Conservation (phyloP, 75 land plant genomes). For the Isoetes taiwanensis region DNA sequence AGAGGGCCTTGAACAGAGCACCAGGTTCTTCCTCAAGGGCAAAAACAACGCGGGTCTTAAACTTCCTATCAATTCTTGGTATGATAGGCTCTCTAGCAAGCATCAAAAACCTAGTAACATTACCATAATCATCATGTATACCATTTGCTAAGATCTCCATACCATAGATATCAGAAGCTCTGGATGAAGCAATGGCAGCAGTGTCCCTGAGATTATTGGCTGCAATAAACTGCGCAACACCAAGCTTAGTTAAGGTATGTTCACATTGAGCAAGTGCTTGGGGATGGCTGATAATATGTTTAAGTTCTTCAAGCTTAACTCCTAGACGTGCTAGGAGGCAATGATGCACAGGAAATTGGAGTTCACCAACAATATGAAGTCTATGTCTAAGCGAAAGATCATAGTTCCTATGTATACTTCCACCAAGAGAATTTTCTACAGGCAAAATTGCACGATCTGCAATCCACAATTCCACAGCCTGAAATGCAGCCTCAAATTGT, state of each 20-base stretch:
- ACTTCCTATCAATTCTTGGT: too few relatives aligned
- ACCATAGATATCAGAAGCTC: constrained; percentile 19
- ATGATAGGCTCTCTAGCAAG: constrained; percentile 8
- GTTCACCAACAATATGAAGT: constrained; percentile 17
- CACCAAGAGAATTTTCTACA: constrained; percentile 28
- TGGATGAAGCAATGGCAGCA: constrained; percentile 23
- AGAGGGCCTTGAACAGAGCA: constrained; percentile 23
- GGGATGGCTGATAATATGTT: constrained; percentile 25
- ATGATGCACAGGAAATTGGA: constrained; percentile 25
- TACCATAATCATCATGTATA: constrained; percentile 20
- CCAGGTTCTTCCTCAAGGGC: constrained; percentile 16
- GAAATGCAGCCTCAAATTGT: constrained; percentile 18
- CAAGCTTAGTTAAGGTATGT: background rate
- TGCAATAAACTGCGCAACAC: constrained; percentile 9
- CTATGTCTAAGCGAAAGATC: constrained; percentile 26
- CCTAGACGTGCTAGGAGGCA: constrained; percentile 22
- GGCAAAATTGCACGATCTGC: constrained; percentile 29
- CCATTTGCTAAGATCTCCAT: constrained; percentile 14
- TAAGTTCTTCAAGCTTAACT: background rate
- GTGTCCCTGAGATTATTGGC: constrained; percentile 14
- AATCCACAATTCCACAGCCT: constrained; percentile 8
- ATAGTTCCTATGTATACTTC: constrained; percentile 18
- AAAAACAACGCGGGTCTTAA: constrained; percentile 27
- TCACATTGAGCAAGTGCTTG: constrained; percentile 28
- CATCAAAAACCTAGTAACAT: constrained; percentile 21